Evolutionary conservation across 108 stramenopile species (phyloP), one percentile per base, ranked within the genome.

Genomic region (Pelagomonas calceolata): DNA sequence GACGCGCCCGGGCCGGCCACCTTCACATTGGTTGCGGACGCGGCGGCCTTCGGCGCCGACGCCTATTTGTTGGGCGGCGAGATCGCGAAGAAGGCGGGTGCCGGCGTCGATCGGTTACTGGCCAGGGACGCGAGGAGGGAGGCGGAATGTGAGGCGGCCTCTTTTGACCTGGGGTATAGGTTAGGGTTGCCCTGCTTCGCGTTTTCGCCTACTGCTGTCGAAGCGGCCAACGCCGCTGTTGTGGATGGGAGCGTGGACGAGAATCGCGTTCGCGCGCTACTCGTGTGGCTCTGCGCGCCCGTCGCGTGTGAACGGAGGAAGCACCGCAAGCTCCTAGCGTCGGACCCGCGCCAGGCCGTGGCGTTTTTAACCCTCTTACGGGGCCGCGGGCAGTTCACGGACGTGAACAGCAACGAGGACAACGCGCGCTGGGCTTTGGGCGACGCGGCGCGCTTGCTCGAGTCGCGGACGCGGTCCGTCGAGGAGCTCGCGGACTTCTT

Each of bases 171-270:
- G 31, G 81, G 70, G 26, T 82, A 82, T 39, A 35, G 72, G n/a
- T 76, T 78, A 30, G 81, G 81, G 26, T 36, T 81, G 34, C 81
- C 81, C 18, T 81, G 78, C 71, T 82, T 82, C 70, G 39, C 78
- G 30, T 82, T 81, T 60, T 51, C 72, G 44, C 80, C 81, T 34
- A 79, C 71, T 17, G 81, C 78, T 60, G 29, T 78, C n/a, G 81
- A 82, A 72, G 81, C 81, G 17, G 17, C 43, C 34, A 74, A 68
- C 69, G 65, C 72, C 64, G n/a, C n/a, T n/a, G 68, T 70, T 21
- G 33, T 32, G 34, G 76, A 70, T n/a, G 72, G 73, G 30, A 30
- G 63, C 30, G 33, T 64, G 18, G 39, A 72, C 66, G 78, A 76
- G 29, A 35, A 63, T 9, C 5, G 9, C 9, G 39, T 43, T 5